Base-by-base conservation (phyloP, 768 basidiomycete species). In the Porpolomopsis calyptriformis region DNA sequence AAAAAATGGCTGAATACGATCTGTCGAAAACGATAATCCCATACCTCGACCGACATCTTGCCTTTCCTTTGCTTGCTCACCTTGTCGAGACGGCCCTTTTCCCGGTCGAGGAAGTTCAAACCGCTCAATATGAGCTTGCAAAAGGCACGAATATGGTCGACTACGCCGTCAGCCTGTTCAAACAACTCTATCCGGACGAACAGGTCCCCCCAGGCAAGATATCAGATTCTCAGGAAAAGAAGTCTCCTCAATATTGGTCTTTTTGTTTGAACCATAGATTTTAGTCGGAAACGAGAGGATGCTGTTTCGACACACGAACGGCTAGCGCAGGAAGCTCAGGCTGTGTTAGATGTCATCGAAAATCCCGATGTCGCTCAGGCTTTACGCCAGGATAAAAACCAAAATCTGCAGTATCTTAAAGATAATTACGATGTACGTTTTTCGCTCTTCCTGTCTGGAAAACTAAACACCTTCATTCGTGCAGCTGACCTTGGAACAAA, bases 141-240 rank as follows among this genome's bases (percentile, higher is more conserved):
- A 94, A 90, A 61, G 88, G 83, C 51, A 99, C 96, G 38, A 97
- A 99, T 64, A 97, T 98, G 93, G 83, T 94, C 48, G 93, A 94
- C 64, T 99, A 94, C 57, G 82, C 88, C 20, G 77, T 82, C 49
- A 75, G 73, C 52, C 66, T 97, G 55, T 90, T 89, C 57, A 67
- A 82, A 55, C 80, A 88, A 66, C 65, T 91, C 41, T 68, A 90
- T 53, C 82, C 86, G 0, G 81, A 80, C 40, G 64, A 85, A 43
- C 70, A 79, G 54, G 66, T 80, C 18, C 84, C 86, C 11, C 60
- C 70, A 60, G 86, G 87, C 88, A 55, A 40, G 72, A 64, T 14
- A 12, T 29, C 11, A 20, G 1, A 5, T 31, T 8, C 35, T 31
- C 43, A 8, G 16, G 4, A 6, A 46, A 38, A 22, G n/a, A n/a